Evolutionary conservation across 164 flowering plant species (phyloP), one percentile per base, ranked within the genome.

Genomic region (Annona squamosa): DNA sequence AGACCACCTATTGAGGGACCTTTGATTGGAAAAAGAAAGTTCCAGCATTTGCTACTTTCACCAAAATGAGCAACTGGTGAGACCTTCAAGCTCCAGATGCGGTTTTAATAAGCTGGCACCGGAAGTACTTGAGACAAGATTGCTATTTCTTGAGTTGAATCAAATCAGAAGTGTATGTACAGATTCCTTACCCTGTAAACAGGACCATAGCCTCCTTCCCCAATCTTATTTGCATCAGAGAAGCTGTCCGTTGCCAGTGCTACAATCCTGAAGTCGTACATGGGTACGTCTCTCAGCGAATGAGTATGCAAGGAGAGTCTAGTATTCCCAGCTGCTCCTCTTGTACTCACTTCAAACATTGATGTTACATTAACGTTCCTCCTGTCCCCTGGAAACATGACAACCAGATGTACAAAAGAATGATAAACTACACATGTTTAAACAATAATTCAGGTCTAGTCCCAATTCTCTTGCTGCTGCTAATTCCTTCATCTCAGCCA

Each of bases 131-230:
- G 59, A 52, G 59, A 4, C 13, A 52, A 52, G 9, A 16, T 52
- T 7, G 59, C 5, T 65, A 63, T 65, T 65, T 26, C 3, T 37
- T 16, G 3, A 65, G 42, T 65, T 42, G 5, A 17, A 2, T 10
- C 9, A 16, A 65, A 42, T 16, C 44, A 37, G 4, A 3, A 16
- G 4, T 4, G 9, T 26, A 4, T 37, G 43, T 37, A 26, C 37
- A 13, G 41, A 18, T 42, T 17, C 19, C 6, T 9, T 68, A 59
- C 71, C 71, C 59, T 68, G 16, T 59, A 74, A 45, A 67, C 76
- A n/a, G 71, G 70, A 1, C 75, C 75, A 67, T 66, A 73, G 4
- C 75, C 71, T 12, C 75, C 75, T 59, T 67, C 46, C 3, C 76
- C 76, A 18, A 74, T 64, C 66, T 74, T 74, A 67, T 74, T 68